These are phyloP conservation scores for Penicillium arizonense DNA, from an alignment of 495 filamentous ascomycete genomes.

Conservation along the genomic window DNA sequence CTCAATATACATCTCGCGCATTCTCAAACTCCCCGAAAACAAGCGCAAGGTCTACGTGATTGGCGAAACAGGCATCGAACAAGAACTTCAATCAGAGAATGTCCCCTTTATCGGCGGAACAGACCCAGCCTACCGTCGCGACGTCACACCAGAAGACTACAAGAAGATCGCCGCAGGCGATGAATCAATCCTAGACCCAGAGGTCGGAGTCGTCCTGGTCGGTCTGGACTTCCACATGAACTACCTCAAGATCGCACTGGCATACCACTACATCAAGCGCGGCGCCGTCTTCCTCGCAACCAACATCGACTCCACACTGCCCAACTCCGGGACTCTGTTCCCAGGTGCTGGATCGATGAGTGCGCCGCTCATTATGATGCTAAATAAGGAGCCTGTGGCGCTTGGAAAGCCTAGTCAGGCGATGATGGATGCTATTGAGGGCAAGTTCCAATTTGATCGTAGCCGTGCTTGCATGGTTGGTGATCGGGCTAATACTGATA, in stretches of 20 bases:
- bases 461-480: constrained; percentile 92
- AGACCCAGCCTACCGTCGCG: constrained; percentile 71
- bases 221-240: constrained; percentile 92
- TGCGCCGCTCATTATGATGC: constrained; percentile 76
- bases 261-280: constrained; percentile 76
- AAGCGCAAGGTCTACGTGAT: constrained; percentile 93
- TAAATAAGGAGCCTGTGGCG: constrained; percentile 63
- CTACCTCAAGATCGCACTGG: constrained; percentile 84
- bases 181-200: constrained; percentile 68
- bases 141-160: constrained; percentile 79
- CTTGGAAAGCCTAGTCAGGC: constrained; percentile 95
- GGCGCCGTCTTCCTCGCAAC: constrained; percentile 93
- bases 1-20: constrained; percentile 93
- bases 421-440: constrained; percentile 99
- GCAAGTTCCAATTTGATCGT: constrained; percentile 86
- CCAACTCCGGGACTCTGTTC: constrained; percentile 75
- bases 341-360: constrained; percentile 86
- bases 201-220: constrained; percentile 84
- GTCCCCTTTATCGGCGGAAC: constrained; percentile 85
- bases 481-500: constrained; percentile 92
- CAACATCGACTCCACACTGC: constrained; percentile 86
- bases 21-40: constrained; percentile 70
- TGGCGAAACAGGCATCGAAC: constrained; percentile 88
- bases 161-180: constrained; percentile 67
- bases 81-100: constrained; percentile 75